Conservation (phyloP, 176 grass and related monocot species). For the Oropetium thomaeum region DNA sequence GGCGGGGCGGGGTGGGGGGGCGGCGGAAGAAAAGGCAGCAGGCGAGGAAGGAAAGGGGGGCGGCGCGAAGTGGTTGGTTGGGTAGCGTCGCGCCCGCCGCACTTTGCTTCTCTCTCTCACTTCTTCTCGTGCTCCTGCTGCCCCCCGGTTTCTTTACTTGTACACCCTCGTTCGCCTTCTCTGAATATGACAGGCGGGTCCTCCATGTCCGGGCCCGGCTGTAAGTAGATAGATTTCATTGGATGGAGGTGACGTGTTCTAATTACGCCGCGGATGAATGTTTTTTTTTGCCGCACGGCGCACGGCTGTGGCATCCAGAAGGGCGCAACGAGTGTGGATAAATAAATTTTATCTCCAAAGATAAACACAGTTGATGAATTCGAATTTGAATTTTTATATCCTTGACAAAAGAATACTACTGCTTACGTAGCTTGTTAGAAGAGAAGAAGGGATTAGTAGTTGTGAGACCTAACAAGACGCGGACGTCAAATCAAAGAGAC, state of each 20-base stretch:
- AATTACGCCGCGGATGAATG: background rate
- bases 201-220: background rate
- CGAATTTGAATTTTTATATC: no score
- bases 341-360: background rate
- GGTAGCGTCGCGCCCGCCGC: background rate
- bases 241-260: background rate
- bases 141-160: background rate
- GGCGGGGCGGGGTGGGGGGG: no score
- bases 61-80: background rate
- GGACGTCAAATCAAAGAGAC: no score
- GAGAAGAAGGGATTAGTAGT: background rate
- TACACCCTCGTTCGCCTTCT: background rate
- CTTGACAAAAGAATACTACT: no score
- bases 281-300: background rate
- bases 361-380: no score
- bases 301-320: background rate
- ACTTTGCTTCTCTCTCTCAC: no score
- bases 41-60: background rate
- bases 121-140: no score
- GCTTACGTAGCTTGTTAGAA: no score
- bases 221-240: no score
- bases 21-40: background rate
- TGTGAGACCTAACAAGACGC: background rate
- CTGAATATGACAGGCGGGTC: background rate
- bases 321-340: background rate